These are phyloP conservation scores for Mycosphaerella sp. DNA, from an alignment of 2,329 filamentous ascomycete species.

Conservation along the genomic window DNA sequence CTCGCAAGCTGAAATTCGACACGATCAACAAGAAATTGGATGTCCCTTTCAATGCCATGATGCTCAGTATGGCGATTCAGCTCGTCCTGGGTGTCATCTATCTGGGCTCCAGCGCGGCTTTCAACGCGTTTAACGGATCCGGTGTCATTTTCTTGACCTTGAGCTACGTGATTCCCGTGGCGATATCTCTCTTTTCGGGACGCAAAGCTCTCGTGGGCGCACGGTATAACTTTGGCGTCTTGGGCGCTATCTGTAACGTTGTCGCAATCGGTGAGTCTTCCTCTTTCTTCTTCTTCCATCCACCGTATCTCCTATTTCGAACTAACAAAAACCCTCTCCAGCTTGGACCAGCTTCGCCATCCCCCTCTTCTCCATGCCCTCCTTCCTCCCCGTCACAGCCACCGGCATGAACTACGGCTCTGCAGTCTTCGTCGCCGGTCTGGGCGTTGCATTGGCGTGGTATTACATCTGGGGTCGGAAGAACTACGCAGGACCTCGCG, in stretches of 20 bases:
- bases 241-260: constrained; percentile 58
- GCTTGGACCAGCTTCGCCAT: constrained; percentile 63
- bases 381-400: constrained; percentile 54
- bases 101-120: constrained; percentile 63
- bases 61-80: constrained; percentile 62
- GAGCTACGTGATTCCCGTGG: constrained; percentile 62
- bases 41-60: constrained; percentile 65
- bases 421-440: constrained; percentile 65
- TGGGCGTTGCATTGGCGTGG: constrained; percentile 56
- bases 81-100: constrained; percentile 61
- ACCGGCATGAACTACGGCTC: constrained; percentile 66
- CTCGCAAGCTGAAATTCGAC: constrained; percentile 49
- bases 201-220: constrained; percentile 54
- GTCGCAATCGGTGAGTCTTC: constrained; percentile 54
- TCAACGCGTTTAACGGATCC: constrained; percentile 55
- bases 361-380: constrained; percentile 64
- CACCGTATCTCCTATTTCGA: no score
- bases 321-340: constrained; percentile 26
- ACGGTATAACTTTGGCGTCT: constrained; percentile 55
- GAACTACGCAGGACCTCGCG: constrained; percentile 55
- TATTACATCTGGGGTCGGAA: constrained; percentile 65
- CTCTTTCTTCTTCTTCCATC: no score
- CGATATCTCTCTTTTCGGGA: constrained; percentile 56
- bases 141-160: constrained; percentile 61
- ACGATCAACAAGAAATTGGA: constrained; percentile 57